Evolutionary conservation across 257 asterid genomes (phyloP).

Genomic region (Misopates orontium): DNA sequence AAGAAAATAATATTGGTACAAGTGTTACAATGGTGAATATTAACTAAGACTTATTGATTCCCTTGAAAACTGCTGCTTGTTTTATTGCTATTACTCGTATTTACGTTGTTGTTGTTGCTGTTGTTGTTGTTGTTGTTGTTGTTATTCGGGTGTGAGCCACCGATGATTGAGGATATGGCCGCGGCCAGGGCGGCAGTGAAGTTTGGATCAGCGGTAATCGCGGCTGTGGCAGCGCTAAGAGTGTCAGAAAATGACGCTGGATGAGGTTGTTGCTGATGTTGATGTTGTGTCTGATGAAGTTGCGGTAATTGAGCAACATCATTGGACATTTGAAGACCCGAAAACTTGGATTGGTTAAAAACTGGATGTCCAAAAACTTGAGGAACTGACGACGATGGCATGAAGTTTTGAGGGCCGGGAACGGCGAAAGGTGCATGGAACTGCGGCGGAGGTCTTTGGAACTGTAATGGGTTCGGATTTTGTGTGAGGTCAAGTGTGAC

Average conservation of each 20-base stretch:
- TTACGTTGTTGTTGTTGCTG: constrained; percentile 36
- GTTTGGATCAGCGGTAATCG: constrained; percentile 81
- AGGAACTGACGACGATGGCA: constrained; percentile 35
- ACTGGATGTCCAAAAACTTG: constrained; percentile 57
- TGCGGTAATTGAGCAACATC: constrained; percentile 15
- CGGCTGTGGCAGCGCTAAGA: constrained; percentile 79
- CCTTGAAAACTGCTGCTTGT: constrained; percentile 34
- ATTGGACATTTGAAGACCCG: constrained; percentile 72
- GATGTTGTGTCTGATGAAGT: too few relatives aligned
- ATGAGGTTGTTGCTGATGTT: constrained; percentile 23
- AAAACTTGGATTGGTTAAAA: constrained; percentile 75
- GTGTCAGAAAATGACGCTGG: constrained; percentile 52
- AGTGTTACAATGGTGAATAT: too few relatives aligned
- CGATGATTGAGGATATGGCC: constrained; percentile 77
- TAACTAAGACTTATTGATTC: too few relatives aligned
- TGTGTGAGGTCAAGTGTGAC: constrained; percentile 92
- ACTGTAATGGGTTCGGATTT: constrained; percentile 47
- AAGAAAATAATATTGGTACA: background rate
- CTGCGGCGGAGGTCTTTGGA: constrained; percentile 47
- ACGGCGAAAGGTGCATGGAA: constrained; percentile 56
- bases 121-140: constrained; percentile 27
- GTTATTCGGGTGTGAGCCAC: constrained; percentile 49
- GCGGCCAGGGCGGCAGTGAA: constrained; percentile 91
- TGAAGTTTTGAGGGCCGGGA: constrained; percentile 34
- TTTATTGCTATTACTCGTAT: constrained; percentile 33